These are phyloP conservation scores for Boletus rufocinnamomeus DNA, from an alignment of 768 basidiomycete species.

Conservation along the genomic window DNA sequence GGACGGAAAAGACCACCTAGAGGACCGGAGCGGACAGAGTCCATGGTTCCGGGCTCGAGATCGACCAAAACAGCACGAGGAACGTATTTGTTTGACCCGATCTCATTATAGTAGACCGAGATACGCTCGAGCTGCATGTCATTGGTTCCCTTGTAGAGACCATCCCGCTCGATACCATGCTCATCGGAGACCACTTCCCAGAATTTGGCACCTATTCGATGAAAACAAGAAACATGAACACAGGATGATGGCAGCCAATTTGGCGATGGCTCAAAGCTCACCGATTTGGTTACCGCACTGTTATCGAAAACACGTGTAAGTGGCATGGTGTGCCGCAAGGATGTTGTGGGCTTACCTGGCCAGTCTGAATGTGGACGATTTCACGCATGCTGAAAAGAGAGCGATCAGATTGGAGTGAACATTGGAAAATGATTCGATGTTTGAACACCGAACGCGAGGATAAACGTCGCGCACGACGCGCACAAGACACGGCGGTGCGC, in stretches of 20 bases:
- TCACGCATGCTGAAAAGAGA: slow-evolving; percentile 82
- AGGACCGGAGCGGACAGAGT: slow-evolving; percentile 87
- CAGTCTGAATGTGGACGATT: slow-evolving; percentile 99
- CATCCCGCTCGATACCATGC: slow-evolving; percentile 94
- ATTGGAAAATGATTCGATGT: slow-evolving; percentile 18
- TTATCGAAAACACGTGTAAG: slow-evolving; percentile 34
- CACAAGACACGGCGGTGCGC: slow-evolving; percentile 27
- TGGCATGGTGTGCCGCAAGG: slow-evolving; percentile 9
- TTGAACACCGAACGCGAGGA: slow-evolving; percentile 22
- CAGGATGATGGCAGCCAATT: slow-evolving; percentile 15
- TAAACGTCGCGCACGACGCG: slow-evolving; percentile 29
- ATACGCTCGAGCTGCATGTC: slow-evolving; percentile 97
- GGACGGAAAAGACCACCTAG: slow-evolving; percentile 93
- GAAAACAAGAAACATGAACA: slow-evolving; percentile 22
- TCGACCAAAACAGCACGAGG: slow-evolving; percentile 97
- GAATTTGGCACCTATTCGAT: slow-evolving; percentile 78
- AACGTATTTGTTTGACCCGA: slow-evolving; percentile 94
- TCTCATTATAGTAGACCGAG: slow-evolving; percentile 98
- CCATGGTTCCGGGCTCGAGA: slow-evolving; percentile 97
- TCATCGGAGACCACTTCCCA: slow-evolving; percentile 99
- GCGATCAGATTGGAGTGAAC: slow-evolving; percentile 29
- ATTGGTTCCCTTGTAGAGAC: slow-evolving; percentile 89
- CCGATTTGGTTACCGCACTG: slow-evolving; percentile 99
- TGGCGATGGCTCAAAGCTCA: slow-evolving; percentile 41
- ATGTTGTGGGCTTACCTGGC: slow-evolving; percentile 66